These are phyloP conservation scores for Immersiella caudata DNA, from an alignment of 495 filamentous ascomycete species.

Conservation along the genomic window DNA sequence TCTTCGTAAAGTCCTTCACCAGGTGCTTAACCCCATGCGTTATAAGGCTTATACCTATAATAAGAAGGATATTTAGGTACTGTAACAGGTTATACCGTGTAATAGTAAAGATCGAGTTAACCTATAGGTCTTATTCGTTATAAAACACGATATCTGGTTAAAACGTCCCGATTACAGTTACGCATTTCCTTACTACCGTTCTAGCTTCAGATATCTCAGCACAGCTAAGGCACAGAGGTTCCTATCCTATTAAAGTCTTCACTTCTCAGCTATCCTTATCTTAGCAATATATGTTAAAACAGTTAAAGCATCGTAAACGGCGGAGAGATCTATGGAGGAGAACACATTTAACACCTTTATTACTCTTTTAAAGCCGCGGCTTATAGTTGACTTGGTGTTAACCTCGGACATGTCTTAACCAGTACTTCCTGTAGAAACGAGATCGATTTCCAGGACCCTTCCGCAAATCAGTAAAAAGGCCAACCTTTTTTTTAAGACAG, in stretches of 20 bases:
- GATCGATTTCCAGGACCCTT: slow-evolving; percentile 21
- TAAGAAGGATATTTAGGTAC: slow-evolving; percentile 19
- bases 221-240: slow-evolving; percentile 18
- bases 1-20: slow-evolving; percentile 23
- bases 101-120: slow-evolving; percentile 25
- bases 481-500: slow-evolving; percentile 24
- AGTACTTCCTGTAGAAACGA: slow-evolving; percentile 18
- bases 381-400: slow-evolving; percentile 14
- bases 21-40: slow-evolving; percentile 26
- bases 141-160: slow-evolving; percentile 25
- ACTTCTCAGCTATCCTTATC: slow-evolving; percentile 20
- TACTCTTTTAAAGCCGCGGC: slow-evolving; percentile 15
- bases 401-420: too few relatives aligned
- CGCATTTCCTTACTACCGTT: slow-evolving; percentile 11
- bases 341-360: slow-evolving; percentile 23
- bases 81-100: slow-evolving; percentile 18
- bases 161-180: slow-evolving; percentile 20
- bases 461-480: slow-evolving; percentile 22
- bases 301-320: slow-evolving; percentile 23
- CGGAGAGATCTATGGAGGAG: slow-evolving; percentile 27
- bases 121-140: slow-evolving; percentile 22
- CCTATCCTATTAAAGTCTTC: slow-evolving; percentile 16
- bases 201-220: slow-evolving; percentile 21
- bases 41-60: slow-evolving; percentile 26
- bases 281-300: slow-evolving; percentile 16